Percentiles rank a stretch among this genome's conserved stretches.
Evolutionary conservation across 1,284 basidiomycete genomes (phyloP).

Genomic region (Apiotrichum gamsii): DNA sequence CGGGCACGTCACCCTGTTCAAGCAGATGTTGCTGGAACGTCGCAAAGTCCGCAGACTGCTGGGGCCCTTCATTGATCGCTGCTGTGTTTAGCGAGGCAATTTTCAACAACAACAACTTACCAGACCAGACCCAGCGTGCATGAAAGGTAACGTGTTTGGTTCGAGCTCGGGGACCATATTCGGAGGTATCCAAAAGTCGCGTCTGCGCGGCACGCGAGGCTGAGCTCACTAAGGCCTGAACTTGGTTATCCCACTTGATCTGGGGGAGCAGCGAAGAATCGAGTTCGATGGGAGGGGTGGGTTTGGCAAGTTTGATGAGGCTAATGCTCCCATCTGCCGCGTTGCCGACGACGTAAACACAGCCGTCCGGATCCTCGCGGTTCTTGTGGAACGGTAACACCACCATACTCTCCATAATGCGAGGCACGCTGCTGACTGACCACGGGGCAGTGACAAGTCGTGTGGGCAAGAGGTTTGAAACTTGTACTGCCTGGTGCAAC

Average conservation of each 20-base stretch:
- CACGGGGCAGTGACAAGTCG: neutral
- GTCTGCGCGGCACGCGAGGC: no score
- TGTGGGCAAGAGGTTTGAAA: neutral
- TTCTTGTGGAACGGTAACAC: neutral
- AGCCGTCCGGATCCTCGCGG: neutral
- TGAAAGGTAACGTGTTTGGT: constrained; percentile 18
- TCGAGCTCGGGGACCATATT: no score
- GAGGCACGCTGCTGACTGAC: neutral
- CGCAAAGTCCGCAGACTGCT: constrained; percentile 3
- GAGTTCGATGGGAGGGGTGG: no score
- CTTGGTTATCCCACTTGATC: neutral
- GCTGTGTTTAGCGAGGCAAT: no score
- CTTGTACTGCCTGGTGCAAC: neutral
- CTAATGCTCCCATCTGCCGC: neutral
- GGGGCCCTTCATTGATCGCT: constrained; percentile 1
- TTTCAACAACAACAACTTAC: constrained; percentile 24
- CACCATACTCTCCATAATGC: neutral
- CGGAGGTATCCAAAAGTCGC: no score
- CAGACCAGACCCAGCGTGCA: constrained; percentile 31
- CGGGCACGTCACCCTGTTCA: constrained; percentile 29
- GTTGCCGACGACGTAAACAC: neutral
- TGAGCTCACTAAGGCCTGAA: neutral
- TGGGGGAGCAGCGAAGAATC: no score
- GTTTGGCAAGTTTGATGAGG: neutral
- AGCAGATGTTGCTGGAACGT: constrained; percentile 21